phyloP scores from a whole-genome alignment of 2,329 filamentous ascomycete genomes.

The Penicillium freii region DNA sequence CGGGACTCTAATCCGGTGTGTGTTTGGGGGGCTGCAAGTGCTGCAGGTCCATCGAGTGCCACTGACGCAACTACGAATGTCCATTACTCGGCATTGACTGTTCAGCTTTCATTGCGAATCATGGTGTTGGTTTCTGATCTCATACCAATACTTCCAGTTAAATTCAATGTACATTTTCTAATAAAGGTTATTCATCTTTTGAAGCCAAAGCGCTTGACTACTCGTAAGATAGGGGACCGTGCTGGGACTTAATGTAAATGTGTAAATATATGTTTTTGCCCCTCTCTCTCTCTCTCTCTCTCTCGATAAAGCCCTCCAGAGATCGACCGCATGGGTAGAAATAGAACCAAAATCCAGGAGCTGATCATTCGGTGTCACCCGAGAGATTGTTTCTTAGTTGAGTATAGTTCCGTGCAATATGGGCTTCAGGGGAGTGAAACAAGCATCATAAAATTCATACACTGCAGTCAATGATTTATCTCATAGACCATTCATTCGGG shows the following conservation, averaged over 20 bases:
- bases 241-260: not conserved
- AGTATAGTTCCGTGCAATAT: not conserved
- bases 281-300: not conserved
- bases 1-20: not conserved
- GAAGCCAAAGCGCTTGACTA: not conserved
- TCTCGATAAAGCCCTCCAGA: not conserved
- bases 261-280: not conserved
- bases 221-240: not conserved
- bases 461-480: conserved; percentile 7
- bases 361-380: not conserved
- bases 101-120: not conserved
- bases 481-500: conserved; percentile 7
- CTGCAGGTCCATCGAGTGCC: not conserved
- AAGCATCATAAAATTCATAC: not conserved
- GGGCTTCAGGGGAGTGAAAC: not conserved
- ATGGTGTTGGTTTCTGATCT: not conserved
- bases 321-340: not conserved
- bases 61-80: conserved; percentile 3
- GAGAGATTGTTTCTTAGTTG: no score
- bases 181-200: not conserved
- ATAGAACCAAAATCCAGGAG: not conserved
- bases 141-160: not conserved
- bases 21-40: not conserved
- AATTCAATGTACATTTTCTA: not conserved
- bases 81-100: not conserved